Evolutionary conservation across 176 grass and related monocot species (phyloP).

Genomic region (Phyllostachys edulis): DNA sequence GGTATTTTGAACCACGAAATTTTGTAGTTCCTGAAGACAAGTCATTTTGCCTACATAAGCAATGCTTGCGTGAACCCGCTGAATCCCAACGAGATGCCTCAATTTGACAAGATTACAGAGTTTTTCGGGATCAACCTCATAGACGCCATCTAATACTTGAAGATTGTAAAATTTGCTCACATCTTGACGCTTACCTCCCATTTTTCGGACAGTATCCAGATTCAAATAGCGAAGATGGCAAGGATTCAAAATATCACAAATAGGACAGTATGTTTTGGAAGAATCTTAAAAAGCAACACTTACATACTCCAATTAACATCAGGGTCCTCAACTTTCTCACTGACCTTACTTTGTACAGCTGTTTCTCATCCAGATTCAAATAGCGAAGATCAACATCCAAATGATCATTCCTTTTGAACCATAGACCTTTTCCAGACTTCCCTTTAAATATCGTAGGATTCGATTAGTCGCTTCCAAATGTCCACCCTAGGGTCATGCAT

Average conservation of each 20-base stretch:
- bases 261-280: no score
- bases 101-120: slow-evolving; percentile 33
- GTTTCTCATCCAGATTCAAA: no score
- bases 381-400: no score
- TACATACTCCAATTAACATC: no score
- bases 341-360: no score
- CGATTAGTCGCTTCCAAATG: no score
- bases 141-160: slow-evolving; percentile 33
- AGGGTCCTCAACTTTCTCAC: no score
- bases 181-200: not conserved
- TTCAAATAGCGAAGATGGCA: slow-evolving; percentile 38
- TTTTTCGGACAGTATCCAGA: not conserved
- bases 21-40: slow-evolving; percentile 5
- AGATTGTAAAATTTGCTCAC: slow-evolving; percentile 39
- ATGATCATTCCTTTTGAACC: no score
- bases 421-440: no score
- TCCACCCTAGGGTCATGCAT: no score
- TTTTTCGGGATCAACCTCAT: not conserved
- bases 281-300: no score
- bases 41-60: slow-evolving; percentile 24
- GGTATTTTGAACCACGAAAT: slow-evolving; percentile 11
- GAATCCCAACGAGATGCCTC: slow-evolving; percentile 21
- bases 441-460: no score
- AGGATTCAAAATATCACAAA: slow-evolving; percentile 19
- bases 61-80: not conserved